Evolutionary conservation across 2,329 filamentous ascomycete genomes (phyloP), one percentile per base, ranked within the genome.

Genomic region (Alternaria ventricosa): DNA sequence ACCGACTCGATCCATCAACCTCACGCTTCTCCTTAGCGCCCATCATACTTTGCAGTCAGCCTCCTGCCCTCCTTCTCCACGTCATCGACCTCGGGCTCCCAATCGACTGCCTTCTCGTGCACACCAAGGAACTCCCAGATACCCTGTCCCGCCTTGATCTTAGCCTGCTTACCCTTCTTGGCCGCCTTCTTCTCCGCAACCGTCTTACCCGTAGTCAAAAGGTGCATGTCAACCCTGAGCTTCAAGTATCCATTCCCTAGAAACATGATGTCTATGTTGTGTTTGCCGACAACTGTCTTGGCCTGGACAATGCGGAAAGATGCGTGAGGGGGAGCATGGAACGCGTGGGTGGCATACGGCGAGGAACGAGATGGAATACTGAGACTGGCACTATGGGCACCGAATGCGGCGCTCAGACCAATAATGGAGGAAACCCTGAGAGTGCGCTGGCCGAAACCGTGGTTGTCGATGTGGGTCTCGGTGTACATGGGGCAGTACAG

Each of bases 401-500:
- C 76, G 50, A 65, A 78, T 3, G 51, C 27, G 11, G 63, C 36
- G 15, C 50, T 64, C 41, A 68, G 63, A 12, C 68, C 74, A 1
- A 69, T 58, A 4, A 74, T 65, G 1, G 69, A 51, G 13, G 60
- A 61, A 11, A 79, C 71, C 13, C 30, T 63, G 8, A 79, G 61
- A 1, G 63, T 74, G 36, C 77, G 73, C 50, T 69, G 57, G 0
- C 77, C 77, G 22, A 60, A 69, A 1, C 68, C 67, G 60, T 76
- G 78, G n/a, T 64, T 68, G 60, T 79, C 77, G 9, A 72, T 61
- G 51, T 79, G 77, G 1, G 51, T 30, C 1, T 46, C 51, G 0
- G 66, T 57, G 61, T 79, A 79, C 4, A 60, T 54, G 0, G 75
- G 69, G 60, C 75, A 78, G 63, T 69, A 77, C 13, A 79, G 64